These are phyloP conservation scores for Rubroboletus pulcherrimus DNA, from an alignment of 768 basidiomycete species.

Conservation along the genomic window DNA sequence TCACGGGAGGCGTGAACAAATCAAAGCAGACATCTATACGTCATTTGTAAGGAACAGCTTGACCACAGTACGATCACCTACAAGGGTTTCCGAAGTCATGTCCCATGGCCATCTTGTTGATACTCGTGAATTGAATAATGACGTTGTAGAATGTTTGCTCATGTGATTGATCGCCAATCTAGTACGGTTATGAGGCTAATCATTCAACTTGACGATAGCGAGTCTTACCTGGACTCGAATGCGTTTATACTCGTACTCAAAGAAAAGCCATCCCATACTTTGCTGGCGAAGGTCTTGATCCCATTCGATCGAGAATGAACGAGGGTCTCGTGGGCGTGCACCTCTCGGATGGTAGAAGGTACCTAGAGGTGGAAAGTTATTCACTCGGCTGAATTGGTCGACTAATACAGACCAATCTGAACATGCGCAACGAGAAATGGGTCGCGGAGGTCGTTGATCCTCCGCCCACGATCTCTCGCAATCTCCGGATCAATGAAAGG, in stretches of 20 bases:
- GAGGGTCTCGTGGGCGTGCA: constrained; percentile 31
- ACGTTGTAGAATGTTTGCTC: constrained; percentile 51
- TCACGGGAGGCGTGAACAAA: constrained; percentile 56
- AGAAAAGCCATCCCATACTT: constrained; percentile 51
- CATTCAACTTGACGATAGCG: neutral
- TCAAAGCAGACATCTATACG: constrained; percentile 64
- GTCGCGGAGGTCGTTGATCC: constrained; percentile 40
- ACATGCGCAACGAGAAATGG: constrained; percentile 55
- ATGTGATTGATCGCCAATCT: constrained; percentile 57
- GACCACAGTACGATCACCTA: constrained; percentile 29
- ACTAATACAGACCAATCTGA: constrained; percentile 56
- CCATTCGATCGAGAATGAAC: constrained; percentile 71
- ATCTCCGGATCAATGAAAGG: constrained; percentile 53
- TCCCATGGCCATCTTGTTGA: constrained; percentile 59
- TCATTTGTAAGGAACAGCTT: constrained; percentile 9
- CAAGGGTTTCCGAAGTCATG: constrained; percentile 61
- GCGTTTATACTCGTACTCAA: constrained; percentile 67
- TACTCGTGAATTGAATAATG: constrained; percentile 52
- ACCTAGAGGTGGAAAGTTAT: constrained; percentile 11
- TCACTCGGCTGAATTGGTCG: neutral
- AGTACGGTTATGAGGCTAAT: neutral
- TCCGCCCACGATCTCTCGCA: constrained; percentile 47
- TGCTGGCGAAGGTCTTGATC: constrained; percentile 45
- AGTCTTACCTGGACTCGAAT: constrained; percentile 55
- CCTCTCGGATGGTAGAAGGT: constrained; percentile 26